Conservation (phyloP, 2,329 filamentous ascomycete genomes). For the Trichoderma cornu-damae region DNA sequence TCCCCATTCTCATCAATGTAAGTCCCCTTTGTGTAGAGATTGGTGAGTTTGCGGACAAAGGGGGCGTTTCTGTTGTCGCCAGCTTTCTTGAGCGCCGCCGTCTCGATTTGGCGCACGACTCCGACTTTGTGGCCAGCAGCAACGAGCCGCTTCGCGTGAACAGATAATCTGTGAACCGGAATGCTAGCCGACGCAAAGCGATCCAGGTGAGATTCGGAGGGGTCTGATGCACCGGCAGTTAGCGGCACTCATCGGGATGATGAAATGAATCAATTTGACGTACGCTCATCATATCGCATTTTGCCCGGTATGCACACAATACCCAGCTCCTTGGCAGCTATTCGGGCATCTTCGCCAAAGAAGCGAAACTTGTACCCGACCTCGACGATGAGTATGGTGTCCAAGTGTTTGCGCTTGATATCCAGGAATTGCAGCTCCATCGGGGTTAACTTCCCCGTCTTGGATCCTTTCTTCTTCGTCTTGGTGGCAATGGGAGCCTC, state of each 20-base stretch:
- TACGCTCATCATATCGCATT: constrained; percentile 84
- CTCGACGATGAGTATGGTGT: constrained; percentile 86
- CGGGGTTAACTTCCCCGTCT: constrained; percentile 76
- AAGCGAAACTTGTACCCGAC: constrained; percentile 98
- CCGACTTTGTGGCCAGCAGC: constrained; percentile 93
- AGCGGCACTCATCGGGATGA: background rate
- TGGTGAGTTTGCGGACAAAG: constrained; percentile 88
- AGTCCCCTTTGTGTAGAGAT: constrained; percentile 95
- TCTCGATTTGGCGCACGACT: constrained; percentile 90
- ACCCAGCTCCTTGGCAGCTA: constrained; percentile 81
- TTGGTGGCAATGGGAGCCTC: constrained; percentile 43
- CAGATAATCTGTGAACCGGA: constrained; percentile 81
- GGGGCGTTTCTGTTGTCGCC: constrained; percentile 92
- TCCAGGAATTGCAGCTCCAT: constrained; percentile 92
- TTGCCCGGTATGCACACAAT: constrained; percentile 98
- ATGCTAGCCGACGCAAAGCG: constrained; percentile 95
- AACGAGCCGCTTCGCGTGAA: constrained; percentile 90
- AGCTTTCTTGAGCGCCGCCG: constrained; percentile 88
- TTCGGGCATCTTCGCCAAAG: constrained; percentile 89
- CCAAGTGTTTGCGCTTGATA: constrained; percentile 86
- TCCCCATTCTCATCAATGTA: constrained; percentile 93
- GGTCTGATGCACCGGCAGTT: constrained; percentile 49
- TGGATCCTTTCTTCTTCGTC: constrained; percentile 63
- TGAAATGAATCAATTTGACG: constrained; percentile 27
- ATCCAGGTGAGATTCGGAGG: constrained; percentile 85